Conservation (phyloP, 2,329 filamentous ascomycete species). For the Fusarium solani-melongenae region DNA sequence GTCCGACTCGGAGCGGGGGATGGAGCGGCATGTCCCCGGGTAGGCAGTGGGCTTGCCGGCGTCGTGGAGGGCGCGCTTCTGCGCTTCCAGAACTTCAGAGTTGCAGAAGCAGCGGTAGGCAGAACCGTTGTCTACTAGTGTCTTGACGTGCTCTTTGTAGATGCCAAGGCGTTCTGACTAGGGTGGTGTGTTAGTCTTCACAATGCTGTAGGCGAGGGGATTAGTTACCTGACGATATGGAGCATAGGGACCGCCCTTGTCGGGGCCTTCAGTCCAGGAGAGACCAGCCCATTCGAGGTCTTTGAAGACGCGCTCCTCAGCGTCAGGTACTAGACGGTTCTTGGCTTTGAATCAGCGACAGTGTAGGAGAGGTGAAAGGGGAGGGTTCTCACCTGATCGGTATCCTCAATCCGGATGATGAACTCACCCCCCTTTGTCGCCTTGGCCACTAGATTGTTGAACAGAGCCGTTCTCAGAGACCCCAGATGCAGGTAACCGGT, state of each 20-base stretch:
- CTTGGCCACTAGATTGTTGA: constrained; percentile 91
- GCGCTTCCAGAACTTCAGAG: constrained; percentile 73
- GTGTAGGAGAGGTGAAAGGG: background rate
- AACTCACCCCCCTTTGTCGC: constrained; percentile 87
- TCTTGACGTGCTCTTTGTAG: constrained; percentile 77
- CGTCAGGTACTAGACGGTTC: constrained; percentile 84
- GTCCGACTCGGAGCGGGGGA: constrained; percentile 75
- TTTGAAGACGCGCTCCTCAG: constrained; percentile 79
- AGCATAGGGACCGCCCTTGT: constrained; percentile 82
- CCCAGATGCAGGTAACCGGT: constrained; percentile 95
- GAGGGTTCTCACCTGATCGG: constrained; percentile 77
- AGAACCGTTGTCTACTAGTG: constrained; percentile 75
- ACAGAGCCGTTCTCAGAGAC: constrained; percentile 91
- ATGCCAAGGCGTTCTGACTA: constrained; percentile 82
- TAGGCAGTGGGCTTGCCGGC: constrained; percentile 58
- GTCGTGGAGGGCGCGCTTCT: constrained; percentile 72
- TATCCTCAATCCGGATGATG: constrained; percentile 91
- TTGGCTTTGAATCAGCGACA: constrained; percentile 47
- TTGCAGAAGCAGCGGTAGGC: constrained; percentile 97
- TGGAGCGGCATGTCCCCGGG: constrained; percentile 75
- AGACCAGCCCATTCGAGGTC: constrained; percentile 92
- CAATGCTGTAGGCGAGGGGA: background rate
- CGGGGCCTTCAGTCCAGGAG: constrained; percentile 93
- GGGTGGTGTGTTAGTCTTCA: background rate
- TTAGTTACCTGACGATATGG: constrained; percentile 82